Conservation (phyloP, 2,329 filamentous ascomycete genomes). For the Penicillium freii region DNA sequence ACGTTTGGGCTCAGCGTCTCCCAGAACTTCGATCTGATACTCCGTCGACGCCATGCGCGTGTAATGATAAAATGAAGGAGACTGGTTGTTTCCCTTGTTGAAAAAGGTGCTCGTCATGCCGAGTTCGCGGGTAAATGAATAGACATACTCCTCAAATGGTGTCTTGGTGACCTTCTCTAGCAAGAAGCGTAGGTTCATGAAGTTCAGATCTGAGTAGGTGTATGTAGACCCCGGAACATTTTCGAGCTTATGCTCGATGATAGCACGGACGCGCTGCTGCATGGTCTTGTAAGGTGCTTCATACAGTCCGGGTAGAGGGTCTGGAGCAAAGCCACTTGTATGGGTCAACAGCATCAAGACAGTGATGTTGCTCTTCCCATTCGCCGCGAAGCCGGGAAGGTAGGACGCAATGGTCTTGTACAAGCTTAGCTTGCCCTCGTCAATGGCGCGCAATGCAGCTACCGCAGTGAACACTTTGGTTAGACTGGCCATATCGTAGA, state of each 20-base stretch:
- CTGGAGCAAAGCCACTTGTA: neutral
- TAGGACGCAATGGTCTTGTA: neutral
- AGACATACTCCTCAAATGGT: too few relatives aligned
- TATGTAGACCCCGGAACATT: too few relatives aligned
- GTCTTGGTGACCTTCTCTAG: too few relatives aligned
- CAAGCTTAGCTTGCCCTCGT: neutral
- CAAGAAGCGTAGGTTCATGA: too few relatives aligned
- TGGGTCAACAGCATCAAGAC: neutral
- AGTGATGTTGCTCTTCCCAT: neutral
- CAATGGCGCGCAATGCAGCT: neutral
- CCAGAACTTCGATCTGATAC: too few relatives aligned
- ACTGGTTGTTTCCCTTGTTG: constrained; percentile 1
- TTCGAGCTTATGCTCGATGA: too few relatives aligned
- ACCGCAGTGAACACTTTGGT: constrained; percentile 40
- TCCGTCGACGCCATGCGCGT: constrained; percentile 32
- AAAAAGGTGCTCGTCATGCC: constrained; percentile 1
- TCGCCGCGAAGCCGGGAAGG: neutral
- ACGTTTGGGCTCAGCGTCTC: too few relatives aligned
- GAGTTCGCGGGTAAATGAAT: neutral
- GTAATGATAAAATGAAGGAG: neutral
- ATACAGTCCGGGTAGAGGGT: neutral
- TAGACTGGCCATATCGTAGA: constrained; percentile 43
- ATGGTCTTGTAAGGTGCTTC: neutral
- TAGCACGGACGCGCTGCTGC: neutral
- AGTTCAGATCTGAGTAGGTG: too few relatives aligned